A percentile compares a stretch with the other conserved stretches of the same genome.
phyloP scores from a whole-genome alignment of 345 rosid genomes.

The Salix arbutifolia region DNA sequence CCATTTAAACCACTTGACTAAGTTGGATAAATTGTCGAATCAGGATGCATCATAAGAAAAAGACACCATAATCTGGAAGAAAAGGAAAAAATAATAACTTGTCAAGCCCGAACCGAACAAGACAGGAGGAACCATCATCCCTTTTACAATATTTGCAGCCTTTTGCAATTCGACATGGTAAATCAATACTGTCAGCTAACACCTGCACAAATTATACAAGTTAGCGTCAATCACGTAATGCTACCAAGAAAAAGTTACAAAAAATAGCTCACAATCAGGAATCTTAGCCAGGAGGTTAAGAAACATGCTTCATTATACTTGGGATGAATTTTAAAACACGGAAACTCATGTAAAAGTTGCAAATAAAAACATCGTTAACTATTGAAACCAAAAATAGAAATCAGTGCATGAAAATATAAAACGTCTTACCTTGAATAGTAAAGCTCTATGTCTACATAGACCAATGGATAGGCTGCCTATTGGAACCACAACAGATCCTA shows the following conservation, averaged over 20 bases:
- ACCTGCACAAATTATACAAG: slow-evolving; percentile 50
- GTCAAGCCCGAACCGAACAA: slow-evolving; percentile 90
- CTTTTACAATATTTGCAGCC: slow-evolving; percentile 92
- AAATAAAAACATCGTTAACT: not conserved
- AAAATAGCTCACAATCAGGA: not conserved
- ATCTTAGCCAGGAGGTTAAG: not conserved
- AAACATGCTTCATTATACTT: not conserved
- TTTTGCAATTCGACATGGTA: slow-evolving; percentile 97
- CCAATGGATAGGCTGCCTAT: slow-evolving; percentile 89
- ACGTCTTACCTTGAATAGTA: slow-evolving; percentile 71
- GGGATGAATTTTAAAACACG: not conserved
- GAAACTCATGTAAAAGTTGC: not conserved
- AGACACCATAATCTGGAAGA: not conserved
- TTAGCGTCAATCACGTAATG: not conserved
- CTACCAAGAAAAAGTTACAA: slow-evolving; percentile 1
- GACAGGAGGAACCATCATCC: slow-evolving; percentile 92
- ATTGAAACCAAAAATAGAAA: not conserved
- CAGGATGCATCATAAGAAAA: not conserved
- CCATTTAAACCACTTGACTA: not conserved
- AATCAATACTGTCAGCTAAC: slow-evolving; percentile 82
- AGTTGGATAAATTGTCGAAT: not conserved
- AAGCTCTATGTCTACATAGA: slow-evolving; percentile 93
- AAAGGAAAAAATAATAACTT: slow-evolving; percentile 39
- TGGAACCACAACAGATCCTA: slow-evolving; percentile 83
- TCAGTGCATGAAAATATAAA: not conserved